Evolutionary conservation across 1,284 basidiomycete species (phyloP), one percentile per base, ranked within the genome.

Genomic region (Puccinia polysora): DNA sequence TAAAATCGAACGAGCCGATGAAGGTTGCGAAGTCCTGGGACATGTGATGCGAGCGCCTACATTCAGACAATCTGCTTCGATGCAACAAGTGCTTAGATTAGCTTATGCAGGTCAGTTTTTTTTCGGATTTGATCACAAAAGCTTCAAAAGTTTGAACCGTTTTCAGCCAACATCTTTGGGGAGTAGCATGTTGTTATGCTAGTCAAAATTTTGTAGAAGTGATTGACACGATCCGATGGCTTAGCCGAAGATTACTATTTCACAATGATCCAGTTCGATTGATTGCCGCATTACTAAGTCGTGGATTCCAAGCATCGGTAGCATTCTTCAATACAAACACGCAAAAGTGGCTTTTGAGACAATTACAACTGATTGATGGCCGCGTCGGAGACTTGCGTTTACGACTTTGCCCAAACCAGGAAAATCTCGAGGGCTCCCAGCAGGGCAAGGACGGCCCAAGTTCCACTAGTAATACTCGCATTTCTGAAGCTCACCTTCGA

Each of bases 181-280:
- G 14, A 12, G 10, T 75, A 91, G 91, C 90, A 0, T 89, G 88
- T 75, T 87, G 88, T 1, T 84, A 88, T 23, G 79, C 83, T 2
- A 84, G 83, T 2, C 82, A 85, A 52, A 83, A 85, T 20, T 85
- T 84, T 75, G 79, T 82, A 12, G 82, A 83, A 3, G 84, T 88
- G 8, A 85, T 89, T 7, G 88, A 91, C 84, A 88, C 81, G 82
- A 83, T 75, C 6, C 85, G 89, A n/a, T 88, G 88, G 75, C 79
- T 93, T 25, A 86, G 89, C 73, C 85, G 84, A 20, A 81, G 80
- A 0, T 83, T 87, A 78, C 89, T 88, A 77, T 90, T 88, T 82
- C 89, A 89, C 80, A 91, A 89, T 77, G 90, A 91, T 74, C 87
- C 89, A 0, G 80, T 89, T 23, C 86, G 90, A 3, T 82, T 95